Evolutionary conservation across 192 early-diverging fungal genomes (phyloP), one percentile per base, ranked within the genome.

Genomic region (Allomyces macrogynus): DNA sequence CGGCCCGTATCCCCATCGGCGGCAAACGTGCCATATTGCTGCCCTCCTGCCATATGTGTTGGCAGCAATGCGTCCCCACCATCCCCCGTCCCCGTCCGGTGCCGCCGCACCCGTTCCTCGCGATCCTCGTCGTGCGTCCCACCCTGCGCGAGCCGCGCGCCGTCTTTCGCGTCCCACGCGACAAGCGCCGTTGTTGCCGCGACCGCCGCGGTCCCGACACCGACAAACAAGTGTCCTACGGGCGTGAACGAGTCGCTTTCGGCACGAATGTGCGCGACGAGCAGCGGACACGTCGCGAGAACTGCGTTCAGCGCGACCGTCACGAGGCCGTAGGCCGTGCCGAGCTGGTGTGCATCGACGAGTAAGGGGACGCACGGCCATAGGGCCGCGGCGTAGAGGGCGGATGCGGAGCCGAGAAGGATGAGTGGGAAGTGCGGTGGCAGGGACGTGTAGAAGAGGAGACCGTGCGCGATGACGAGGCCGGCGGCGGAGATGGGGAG

Each of bases 321-420:
- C 3, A 83, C 64, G 10, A 85, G 63, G 14, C 84, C 84, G 63
- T 85, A 86, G 0, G 84, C 83, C 1, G 83, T 85, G 8, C 80
- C 84, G n/a, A 86, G 78, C 67, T 86, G 79, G 64, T 82, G 73
- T 24, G 68, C 65, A 23, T 73, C 69, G 25, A 82, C 84, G 20
- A 86, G 65, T 14, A 81, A 72, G 0, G 84, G 79, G n/a, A 86
- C 78, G 69, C 82, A 83, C 3, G 83, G 83, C 84, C 84, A 86
- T 12, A 86, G 43, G 5, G 80, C 78, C 5, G 76, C 67, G 4
- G 80, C 81, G 68, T 82, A 85, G 18, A 81, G 57, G 27, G 80
- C 76, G 66, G 78, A 84, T 3, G 73, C 72, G 1, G 85, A 23
- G 4, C 84, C 84, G 16, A 86, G 69, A 25, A 84, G 60, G 25